phyloP scores from a whole-genome alignment of 2,329 filamentous ascomycete genomes.

The Periconia macrospinosa region DNA sequence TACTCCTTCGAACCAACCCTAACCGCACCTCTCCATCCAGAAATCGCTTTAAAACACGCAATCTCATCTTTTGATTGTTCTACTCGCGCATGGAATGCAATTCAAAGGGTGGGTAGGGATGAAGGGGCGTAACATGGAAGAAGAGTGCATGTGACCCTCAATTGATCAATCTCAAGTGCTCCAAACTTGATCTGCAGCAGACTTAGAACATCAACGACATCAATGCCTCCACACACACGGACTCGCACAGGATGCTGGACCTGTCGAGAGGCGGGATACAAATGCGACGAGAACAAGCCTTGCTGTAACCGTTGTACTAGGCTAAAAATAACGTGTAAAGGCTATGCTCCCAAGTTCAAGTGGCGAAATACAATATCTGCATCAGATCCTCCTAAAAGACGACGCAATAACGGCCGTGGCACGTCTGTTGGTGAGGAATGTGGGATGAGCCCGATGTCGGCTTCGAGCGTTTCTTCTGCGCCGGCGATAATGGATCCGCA shows the following conservation, averaged over 20 bases:
- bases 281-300: slow-evolving; percentile 36
- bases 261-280: slow-evolving; percentile 35
- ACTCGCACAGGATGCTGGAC: slow-evolving; percentile 37
- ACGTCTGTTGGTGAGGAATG: slow-evolving; percentile 6
- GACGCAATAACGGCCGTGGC: slow-evolving; percentile 19
- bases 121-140: background rate
- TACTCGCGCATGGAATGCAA: background rate
- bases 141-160: too few relatives aligned
- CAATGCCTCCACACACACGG: slow-evolving; percentile 21
- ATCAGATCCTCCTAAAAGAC: slow-evolving; percentile 12
- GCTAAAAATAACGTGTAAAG: slow-evolving; percentile 33
- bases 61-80: background rate
- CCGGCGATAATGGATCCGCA: slow-evolving; percentile 2
- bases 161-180: too few relatives aligned
- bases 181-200: background rate
- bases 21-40: background rate
- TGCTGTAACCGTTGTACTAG: slow-evolving; percentile 29
- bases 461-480: slow-evolving; percentile 15
- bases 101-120: background rate
- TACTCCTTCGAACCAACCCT: background rate
- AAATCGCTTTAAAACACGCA: too few relatives aligned
- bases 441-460: background rate
- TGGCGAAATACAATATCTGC: slow-evolving; percentile 25
- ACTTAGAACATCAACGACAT: background rate
- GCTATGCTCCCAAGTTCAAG: slow-evolving; percentile 32